Percentiles rank a stretch among this genome's conserved stretches.
Conservation (phyloP, 257 asterid species). For the Ajuga chamaepitys region DNA sequence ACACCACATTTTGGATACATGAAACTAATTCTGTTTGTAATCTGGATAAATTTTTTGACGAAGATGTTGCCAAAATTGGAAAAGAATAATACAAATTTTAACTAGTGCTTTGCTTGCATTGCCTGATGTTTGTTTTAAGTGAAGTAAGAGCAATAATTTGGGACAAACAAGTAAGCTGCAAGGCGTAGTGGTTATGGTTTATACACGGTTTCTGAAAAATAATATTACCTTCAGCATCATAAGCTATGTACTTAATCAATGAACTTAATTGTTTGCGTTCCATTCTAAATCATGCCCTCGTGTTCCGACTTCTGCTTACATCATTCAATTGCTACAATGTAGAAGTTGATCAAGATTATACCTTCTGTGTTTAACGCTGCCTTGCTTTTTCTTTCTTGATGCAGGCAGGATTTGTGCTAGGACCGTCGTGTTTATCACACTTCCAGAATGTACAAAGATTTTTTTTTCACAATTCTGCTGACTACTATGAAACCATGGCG, state of each 20-base stretch:
- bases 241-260: neutral
- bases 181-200: neutral
- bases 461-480: slow-evolving; percentile 58
- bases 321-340: neutral
- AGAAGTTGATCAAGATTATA: neutral
- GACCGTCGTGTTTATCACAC: slow-evolving; percentile 82
- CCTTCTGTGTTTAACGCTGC: neutral
- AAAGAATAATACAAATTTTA: neutral
- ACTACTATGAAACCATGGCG: slow-evolving; percentile 79
- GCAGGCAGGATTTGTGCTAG: slow-evolving; percentile 94
- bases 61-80: neutral
- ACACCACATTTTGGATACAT: slow-evolving; percentile 1
- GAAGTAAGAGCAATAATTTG: neutral
- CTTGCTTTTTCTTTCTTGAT: slow-evolving; percentile 4
- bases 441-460: slow-evolving; percentile 32
- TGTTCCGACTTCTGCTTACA: too few species aligned
- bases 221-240: neutral
- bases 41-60: neutral
- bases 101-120: neutral
- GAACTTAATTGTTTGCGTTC: too few species aligned
- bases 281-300: too few species aligned
- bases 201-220: too few species aligned
- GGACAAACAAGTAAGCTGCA: neutral
- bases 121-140: neutral
- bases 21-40: neutral